A percentile compares a stretch with the other conserved stretches of the same genome.
Conservation (phyloP, 495 filamentous ascomycete species). For the Tetracladium marchalianum region DNA sequence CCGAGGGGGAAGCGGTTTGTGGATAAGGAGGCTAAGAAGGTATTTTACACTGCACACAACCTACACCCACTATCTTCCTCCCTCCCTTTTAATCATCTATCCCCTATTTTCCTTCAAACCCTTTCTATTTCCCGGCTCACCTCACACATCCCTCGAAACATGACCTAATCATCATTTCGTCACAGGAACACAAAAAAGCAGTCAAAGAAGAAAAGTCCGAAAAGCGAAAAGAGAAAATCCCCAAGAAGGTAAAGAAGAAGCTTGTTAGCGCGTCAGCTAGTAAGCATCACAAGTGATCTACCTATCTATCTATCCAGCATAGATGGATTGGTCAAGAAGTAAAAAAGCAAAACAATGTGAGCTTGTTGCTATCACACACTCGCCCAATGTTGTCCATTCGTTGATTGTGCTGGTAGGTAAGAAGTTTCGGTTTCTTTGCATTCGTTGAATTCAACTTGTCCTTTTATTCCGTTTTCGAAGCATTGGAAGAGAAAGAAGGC, state of each 20-base stretch:
- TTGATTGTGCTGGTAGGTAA: neutral
- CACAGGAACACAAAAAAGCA: slow-evolving; percentile 67
- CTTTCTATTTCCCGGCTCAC: neutral
- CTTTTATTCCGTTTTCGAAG: neutral
- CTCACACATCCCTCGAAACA: slow-evolving; percentile 18
- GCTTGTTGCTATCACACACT: neutral
- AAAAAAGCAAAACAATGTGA: neutral
- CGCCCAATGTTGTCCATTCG: neutral
- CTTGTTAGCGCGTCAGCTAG: slow-evolving; percentile 32
- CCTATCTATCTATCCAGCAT: neutral
- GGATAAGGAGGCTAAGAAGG: slow-evolving; percentile 82
- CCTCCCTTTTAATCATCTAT: neutral
- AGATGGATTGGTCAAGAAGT: neutral
- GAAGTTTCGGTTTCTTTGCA: neutral
- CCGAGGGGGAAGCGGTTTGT: slow-evolving; percentile 84
- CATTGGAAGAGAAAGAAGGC: neutral
- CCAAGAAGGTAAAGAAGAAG: slow-evolving; percentile 87
- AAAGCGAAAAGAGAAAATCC: slow-evolving; percentile 86
- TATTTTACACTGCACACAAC: slow-evolving; percentile 12
- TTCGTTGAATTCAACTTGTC: neutral
- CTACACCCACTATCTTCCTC: neutral
- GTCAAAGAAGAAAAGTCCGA: slow-evolving; percentile 94
- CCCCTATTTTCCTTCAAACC: neutral
- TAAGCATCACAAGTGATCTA: slow-evolving; percentile 22
- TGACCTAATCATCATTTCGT: slow-evolving; percentile 4